phyloP scores from a whole-genome alignment of 1,139 yeast genomes.

The Candida sanyaensis region DNA sequence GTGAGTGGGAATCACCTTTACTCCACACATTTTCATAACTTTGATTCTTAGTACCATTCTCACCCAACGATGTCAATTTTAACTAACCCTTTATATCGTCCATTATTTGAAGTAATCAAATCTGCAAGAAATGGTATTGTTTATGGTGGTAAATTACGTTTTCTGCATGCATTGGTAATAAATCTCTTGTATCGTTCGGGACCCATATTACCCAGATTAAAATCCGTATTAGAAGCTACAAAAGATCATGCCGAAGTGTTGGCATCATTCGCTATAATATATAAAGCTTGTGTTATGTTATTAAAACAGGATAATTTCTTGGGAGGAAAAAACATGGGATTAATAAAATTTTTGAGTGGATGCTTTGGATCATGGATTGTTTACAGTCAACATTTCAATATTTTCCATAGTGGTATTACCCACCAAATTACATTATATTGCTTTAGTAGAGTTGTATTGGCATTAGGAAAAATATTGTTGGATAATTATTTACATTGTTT shows the following conservation, averaged over 20 bases:
- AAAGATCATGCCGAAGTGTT: conserved; percentile 66
- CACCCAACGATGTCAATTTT: conserved; percentile 20
- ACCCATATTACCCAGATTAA: conserved; percentile 47
- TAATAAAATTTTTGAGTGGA: conserved; percentile 61
- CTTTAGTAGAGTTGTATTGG: conserved; percentile 58
- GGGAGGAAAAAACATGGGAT: conserved; percentile 30
- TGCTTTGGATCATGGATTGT: conserved; percentile 64
- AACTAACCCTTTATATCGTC: conserved; percentile 34
- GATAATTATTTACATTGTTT: conserved; percentile 38
- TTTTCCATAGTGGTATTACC: conserved; percentile 51
- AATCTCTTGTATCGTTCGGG: conserved; percentile 55
- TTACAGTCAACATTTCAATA: conserved; percentile 57
- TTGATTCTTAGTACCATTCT: neutral
- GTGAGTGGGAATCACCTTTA: neutral
- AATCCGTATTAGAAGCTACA: conserved; percentile 57
- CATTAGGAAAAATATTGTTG: conserved; percentile 49
- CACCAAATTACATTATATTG: conserved; percentile 66
- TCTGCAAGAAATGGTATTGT: conserved; percentile 56
- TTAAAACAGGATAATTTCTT: conserved; percentile 36
- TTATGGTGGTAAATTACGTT: conserved; percentile 74
- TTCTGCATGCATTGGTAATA: conserved; percentile 73
- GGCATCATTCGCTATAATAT: conserved; percentile 66
- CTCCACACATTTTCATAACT: neutral
- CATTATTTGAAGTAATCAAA: conserved; percentile 39
- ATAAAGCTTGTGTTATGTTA: conserved; percentile 43